These are phyloP conservation scores for Penicillium chermesinum DNA, from an alignment of 495 filamentous ascomycete genomes.

Conservation along the genomic window DNA sequence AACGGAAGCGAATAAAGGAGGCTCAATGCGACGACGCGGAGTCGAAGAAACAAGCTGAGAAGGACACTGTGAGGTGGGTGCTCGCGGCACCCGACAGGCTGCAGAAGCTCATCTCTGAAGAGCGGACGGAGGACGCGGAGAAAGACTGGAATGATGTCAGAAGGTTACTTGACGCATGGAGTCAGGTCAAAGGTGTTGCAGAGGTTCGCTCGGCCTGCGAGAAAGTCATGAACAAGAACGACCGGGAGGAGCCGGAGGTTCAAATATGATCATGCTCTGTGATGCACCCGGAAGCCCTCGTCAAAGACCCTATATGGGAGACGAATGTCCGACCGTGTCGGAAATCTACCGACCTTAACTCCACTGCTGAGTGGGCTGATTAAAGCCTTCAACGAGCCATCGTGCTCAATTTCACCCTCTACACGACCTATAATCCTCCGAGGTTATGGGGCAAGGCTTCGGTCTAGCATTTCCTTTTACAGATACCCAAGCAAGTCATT, in stretches of 20 bases:
- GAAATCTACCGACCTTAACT: too few species aligned
- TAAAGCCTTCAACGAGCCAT: too few species aligned
- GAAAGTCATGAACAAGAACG: constrained; percentile 42
- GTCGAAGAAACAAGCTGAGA: constrained; percentile 43
- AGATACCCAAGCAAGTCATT: constrained; percentile 6
- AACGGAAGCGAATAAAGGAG: constrained; percentile 30
- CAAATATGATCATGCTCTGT: too few species aligned
- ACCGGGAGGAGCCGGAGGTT: constrained; percentile 23
- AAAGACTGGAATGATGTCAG: constrained; percentile 35
- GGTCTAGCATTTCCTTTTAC: not conserved
- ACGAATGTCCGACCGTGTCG: too few species aligned
- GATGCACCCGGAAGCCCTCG: not conserved
- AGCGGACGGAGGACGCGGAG: constrained; percentile 49
- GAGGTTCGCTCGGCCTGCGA: constrained; percentile 58
- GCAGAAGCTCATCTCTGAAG: constrained; percentile 42
- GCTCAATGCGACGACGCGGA: constrained; percentile 29
- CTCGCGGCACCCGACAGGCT: constrained; percentile 54
- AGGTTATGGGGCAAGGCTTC: too few species aligned
- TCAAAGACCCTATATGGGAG: too few species aligned
- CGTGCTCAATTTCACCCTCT: too few species aligned
- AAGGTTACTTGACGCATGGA: constrained; percentile 47
- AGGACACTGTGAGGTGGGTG: constrained; percentile 67
- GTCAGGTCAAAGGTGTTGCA: constrained; percentile 54
- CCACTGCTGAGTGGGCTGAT: too few species aligned
- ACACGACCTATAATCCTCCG: too few species aligned